phyloP scores from a whole-genome alignment of 2,329 filamentous ascomycete genomes.

The Xylariaceae sp. region DNA sequence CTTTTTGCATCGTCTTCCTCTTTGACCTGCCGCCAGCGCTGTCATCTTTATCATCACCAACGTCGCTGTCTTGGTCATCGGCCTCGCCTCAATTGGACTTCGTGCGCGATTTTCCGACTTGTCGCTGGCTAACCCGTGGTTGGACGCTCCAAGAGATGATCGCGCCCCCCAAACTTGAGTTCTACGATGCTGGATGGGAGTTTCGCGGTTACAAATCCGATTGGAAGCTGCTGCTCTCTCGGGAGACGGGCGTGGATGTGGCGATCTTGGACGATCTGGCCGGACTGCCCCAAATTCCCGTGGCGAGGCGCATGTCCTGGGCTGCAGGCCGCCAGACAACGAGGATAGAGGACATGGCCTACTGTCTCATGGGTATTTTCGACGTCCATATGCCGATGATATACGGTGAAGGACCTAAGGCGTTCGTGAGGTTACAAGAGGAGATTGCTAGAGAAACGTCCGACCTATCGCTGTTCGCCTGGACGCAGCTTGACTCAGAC shows the following conservation, averaged over 20 bases:
- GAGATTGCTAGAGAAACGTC: conserved; percentile 2
- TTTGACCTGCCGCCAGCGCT: neutral
- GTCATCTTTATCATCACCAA: neutral
- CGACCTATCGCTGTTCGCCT: conserved; percentile 4
- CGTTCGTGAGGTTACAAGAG: conserved; percentile 3
- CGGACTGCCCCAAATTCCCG: neutral
- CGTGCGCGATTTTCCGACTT: conserved; percentile 1
- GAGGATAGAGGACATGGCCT: conserved; percentile 4
- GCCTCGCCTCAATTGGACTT: conserved; percentile 2
- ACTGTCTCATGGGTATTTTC: conserved; percentile 5
- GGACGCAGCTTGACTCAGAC: neutral
- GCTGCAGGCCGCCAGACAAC: conserved; percentile 3
- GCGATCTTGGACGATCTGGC: neutral
- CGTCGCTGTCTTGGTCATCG: no score
- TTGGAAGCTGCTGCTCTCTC: neutral
- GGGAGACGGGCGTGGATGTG: neutral
- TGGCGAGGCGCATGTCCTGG: conserved; percentile 5
- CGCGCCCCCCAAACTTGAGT: neutral
- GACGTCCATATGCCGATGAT: conserved; percentile 4
- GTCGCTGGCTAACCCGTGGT: no score
- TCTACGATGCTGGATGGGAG: conserved; percentile 5
- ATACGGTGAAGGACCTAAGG: conserved; percentile 4
- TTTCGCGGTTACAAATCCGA: neutral
- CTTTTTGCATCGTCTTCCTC: conserved; percentile 2
- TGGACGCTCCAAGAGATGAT: conserved; percentile 7